Base-by-base conservation (phyloP, 768 basidiomycete species). In the Vararia minispora region DNA sequence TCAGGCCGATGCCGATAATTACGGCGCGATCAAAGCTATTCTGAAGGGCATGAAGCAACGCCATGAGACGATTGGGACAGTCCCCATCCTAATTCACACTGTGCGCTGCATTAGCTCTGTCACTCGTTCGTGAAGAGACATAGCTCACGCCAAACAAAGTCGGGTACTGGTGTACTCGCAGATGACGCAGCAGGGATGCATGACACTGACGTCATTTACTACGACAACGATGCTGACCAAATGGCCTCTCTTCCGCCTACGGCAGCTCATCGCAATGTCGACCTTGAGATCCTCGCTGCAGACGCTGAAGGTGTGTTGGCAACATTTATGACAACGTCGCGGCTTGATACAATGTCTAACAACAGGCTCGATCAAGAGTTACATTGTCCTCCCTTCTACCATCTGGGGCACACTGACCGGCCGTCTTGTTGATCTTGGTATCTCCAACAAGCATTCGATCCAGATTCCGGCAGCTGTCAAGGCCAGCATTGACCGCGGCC, bases 41-140 rank as follows among this genome's bases (percentile, higher is more conserved):
- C 52, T 82, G 40, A 59, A 52, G 9, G 79, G 80, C 1, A 41
- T 74, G 51, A 73, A 69, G 58, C 66, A 61, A 45, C 56, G 63
- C 16, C 54, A 65, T 33, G 57, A 62, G 24, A 50, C 44, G 16
- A 68, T 65, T 1, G 68, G 70, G 3, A 58, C 51, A 2, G 50
- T 54, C 2, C 65, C 75, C 5, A 61, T 64, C 40, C 60, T 74
- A 7, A 78, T 84, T 13, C 74, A 84, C 48, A 79, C 77, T 0
- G 79, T 76, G 47, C 47, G 75, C 2, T n/a, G n/a, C n/a, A n/a
- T n/a, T n/a, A n/a, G n/a, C n/a, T n/a, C n/a, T n/a, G n/a, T n/a
- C n/a, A n/a, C n/a, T n/a, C n/a, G n/a, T n/a, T n/a, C n/a, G n/a
- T n/a, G n/a, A n/a, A n/a, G n/a, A n/a, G n/a, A n/a, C n/a, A n/a